Evolutionary conservation across 768 basidiomycete genomes (phyloP), one percentile per base, ranked within the genome.

Genomic region (Boletus bicolor): DNA sequence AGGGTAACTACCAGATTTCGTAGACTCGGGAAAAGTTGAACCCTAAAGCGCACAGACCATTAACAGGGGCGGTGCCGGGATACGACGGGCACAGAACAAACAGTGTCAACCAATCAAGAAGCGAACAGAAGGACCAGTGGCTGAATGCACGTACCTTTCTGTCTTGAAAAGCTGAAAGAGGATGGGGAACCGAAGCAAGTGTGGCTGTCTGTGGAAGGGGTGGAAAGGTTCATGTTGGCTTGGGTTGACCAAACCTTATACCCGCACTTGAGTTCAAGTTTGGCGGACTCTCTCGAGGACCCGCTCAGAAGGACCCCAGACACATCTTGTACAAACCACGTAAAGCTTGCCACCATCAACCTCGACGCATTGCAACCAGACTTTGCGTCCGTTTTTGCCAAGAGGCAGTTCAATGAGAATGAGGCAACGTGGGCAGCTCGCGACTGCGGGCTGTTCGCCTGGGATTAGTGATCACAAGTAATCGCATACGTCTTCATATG

Each of bases 161-260:
- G 49, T 50, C 41, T 58, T 36, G 52, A 44, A 60, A 51, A 42
- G 28, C 34, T 54, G 21, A 37, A 55, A 39, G 51, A 57, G 32
- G 55, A 49, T 46, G 53, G 21, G 44, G 44, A 57, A 53, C 37
- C 30, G 57, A 60, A 59, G 56, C 63, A 54, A 60, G 64, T 63
- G 72, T 72, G 73, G 71, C 71, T 72, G 72, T 58, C 63, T 65
- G 66, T 57, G 58, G 72, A 75, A 73, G 72, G 21, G 74, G 77
- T 57, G 64, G 69, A 75, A 76, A 77, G 73, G 72, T 73, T 66
- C 76, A 79, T 79, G 75, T 76, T 78, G 70, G 72, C 73, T 76
- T 69, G 74, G 72, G 71, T 75, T 75, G 72, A 60, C 73, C 82
- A 80, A 81, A 76, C 79, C 81, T 83, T 83, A 82, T 82, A 82